Evolutionary conservation across 1,139 yeast species (phyloP).

Genomic region (Candida sp.): DNA sequence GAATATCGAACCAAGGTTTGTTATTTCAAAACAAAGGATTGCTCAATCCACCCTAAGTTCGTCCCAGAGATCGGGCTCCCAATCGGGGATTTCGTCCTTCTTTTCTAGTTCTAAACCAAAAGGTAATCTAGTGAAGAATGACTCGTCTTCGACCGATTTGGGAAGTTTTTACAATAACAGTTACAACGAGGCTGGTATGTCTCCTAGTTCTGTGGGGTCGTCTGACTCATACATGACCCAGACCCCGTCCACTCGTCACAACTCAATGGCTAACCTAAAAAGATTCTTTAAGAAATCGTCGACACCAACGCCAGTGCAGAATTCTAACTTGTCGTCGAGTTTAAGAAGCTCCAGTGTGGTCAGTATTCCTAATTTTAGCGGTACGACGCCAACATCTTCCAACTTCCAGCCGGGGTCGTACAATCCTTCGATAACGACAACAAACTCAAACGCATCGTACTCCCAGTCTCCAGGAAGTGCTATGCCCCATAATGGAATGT

Average conservation of each 20-base stretch:
- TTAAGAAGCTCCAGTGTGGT: slow-evolving; percentile 25
- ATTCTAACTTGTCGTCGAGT: slow-evolving; percentile 39
- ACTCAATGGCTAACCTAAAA: slow-evolving; percentile 73
- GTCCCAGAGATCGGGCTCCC: slow-evolving; percentile 38
- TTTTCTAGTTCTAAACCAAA: slow-evolving; percentile 25
- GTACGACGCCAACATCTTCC: slow-evolving; percentile 13
- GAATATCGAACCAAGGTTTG: slow-evolving; percentile 68
- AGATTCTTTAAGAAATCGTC: slow-evolving; percentile 53
- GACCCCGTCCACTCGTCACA: slow-evolving; percentile 44
- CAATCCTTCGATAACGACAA: slow-evolving; percentile 21
- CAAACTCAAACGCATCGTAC: slow-evolving; percentile 28
- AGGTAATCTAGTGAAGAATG: slow-evolving; percentile 23
- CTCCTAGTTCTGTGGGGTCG: slow-evolving; percentile 40
- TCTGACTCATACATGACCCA: slow-evolving; percentile 28
- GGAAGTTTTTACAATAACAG: slow-evolving; percentile 45
- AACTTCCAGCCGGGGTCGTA: slow-evolving; percentile 14
- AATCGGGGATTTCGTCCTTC: slow-evolving; percentile 49
- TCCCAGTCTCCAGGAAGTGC: slow-evolving; percentile 27
- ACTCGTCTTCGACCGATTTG: slow-evolving; percentile 38
- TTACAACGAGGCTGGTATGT: slow-evolving; percentile 31
- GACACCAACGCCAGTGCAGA: slow-evolving; percentile 21
- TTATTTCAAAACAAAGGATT: slow-evolving; percentile 68
- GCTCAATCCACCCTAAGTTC: slow-evolving; percentile 47
- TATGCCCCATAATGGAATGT: slow-evolving; percentile 9
- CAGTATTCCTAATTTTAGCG: slow-evolving; percentile 13